phyloP scores from a whole-genome alignment of 1,139 yeast species.

The Scheffersomyces illinoinensis region DNA sequence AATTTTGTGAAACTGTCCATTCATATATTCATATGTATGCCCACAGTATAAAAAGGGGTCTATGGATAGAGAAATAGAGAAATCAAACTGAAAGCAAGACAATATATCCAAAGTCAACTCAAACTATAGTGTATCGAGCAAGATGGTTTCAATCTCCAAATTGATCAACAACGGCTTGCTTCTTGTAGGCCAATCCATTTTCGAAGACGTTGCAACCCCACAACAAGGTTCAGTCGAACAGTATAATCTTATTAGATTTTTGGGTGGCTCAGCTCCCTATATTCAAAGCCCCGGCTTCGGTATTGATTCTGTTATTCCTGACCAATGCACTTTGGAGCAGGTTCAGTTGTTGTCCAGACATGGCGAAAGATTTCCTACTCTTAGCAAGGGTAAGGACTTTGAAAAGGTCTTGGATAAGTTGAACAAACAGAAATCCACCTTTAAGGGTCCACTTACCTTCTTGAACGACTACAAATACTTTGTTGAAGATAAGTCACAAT shows the following conservation, averaged over 20 bases:
- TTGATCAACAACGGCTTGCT: conserved; percentile 29
- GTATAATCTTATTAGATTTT: conserved; percentile 42
- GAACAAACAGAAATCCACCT: conserved; percentile 22
- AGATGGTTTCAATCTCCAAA: conserved; percentile 35
- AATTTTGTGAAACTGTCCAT: neutral
- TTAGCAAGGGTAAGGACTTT: conserved; percentile 8
- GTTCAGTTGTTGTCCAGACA: conserved; percentile 68
- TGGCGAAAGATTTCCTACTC: conserved; percentile 68
- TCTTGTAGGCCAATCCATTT: conserved; percentile 25
- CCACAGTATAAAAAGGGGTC: neutral
- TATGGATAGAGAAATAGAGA: neutral
- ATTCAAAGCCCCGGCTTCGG: conserved; percentile 47
- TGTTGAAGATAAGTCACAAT: conserved; percentile 23
- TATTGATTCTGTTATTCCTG: conserved; percentile 49
- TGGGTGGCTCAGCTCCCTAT: conserved; percentile 53
- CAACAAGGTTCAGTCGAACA: conserved; percentile 38
- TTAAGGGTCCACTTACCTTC: conserved; percentile 32
- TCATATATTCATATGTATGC: neutral
- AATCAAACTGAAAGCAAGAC: neutral
- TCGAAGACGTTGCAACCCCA: conserved; percentile 35
- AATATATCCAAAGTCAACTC: neutral
- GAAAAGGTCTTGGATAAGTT: conserved; percentile 21
- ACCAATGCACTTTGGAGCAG: conserved; percentile 57
- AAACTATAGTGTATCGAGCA: neutral
- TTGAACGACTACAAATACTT: conserved; percentile 36